phyloP scores from a whole-genome alignment of 352 stramenopile species.

The Blastocystis sp. region DNA sequence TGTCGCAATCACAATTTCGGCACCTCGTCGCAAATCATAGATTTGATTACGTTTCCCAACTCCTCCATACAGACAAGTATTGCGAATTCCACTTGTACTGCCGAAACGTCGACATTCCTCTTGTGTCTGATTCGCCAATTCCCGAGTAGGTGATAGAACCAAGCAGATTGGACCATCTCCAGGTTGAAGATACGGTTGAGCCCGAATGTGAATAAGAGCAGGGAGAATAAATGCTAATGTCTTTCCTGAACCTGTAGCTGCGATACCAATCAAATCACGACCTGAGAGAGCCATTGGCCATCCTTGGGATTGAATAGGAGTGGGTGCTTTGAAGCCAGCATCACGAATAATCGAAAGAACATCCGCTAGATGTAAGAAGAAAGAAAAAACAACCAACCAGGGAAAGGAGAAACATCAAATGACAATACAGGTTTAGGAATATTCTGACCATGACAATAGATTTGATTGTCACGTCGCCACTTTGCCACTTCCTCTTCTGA shows the following conservation, averaged over 20 bases:
- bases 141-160: slow-evolving; percentile 91
- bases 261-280: slow-evolving; percentile 96
- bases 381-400: slow-evolving; percentile 65
- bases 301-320: slow-evolving; percentile 84
- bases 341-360: slow-evolving; percentile 91
- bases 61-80: slow-evolving; percentile 96
- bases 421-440: slow-evolving; percentile 93
- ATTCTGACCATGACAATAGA: slow-evolving; percentile 84
- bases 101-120: slow-evolving; percentile 97
- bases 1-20: slow-evolving; percentile 83
- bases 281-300: slow-evolving; percentile 96
- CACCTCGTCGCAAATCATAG: slow-evolving; percentile 72
- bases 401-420: slow-evolving; percentile 83
- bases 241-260: slow-evolving; percentile 90
- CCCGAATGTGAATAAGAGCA: slow-evolving; percentile 98
- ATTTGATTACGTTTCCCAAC: slow-evolving; percentile 87
- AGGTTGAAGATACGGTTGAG: slow-evolving; percentile 81
- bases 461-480: slow-evolving; percentile 85
- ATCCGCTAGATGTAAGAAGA: slow-evolving; percentile 66
- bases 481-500: slow-evolving; percentile 78
- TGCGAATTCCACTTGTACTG: slow-evolving; percentile 90
- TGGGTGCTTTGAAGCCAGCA: slow-evolving; percentile 88
- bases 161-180: slow-evolving; percentile 97
- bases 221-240: slow-evolving; percentile 95
- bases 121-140: slow-evolving; percentile 97